Evolutionary conservation across 176 grass and related monocot species (phyloP), one percentile per base, ranked within the genome.

Genomic region (Carex cristatella): DNA sequence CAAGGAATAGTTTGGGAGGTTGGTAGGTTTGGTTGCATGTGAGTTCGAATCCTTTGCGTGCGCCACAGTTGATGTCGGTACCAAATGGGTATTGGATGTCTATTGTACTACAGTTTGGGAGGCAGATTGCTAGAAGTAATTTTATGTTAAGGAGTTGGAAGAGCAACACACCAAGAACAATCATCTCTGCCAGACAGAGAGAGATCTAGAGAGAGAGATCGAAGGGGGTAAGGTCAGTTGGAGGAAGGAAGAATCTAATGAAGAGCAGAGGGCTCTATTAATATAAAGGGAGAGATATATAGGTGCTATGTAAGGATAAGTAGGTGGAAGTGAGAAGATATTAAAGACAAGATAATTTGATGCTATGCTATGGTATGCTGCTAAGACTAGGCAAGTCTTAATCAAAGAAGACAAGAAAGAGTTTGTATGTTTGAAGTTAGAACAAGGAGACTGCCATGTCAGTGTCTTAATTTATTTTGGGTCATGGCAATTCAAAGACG

Each of bases 61-160:
- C 65, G 51, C 4, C 38, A 40, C 88, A 90, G 89, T 84, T 87
- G 4, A 10, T 55, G 15, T 83, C 81, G 7, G 89, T 35, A 61
- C 88, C 87, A 49, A 91, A 91, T 31, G 90, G 92, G 60, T 90
- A 85, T 0, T 65, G 15, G 61, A 91, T 85, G 16, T 10, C 66
- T 63, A 94, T 82, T 80, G 54, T 66, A 55, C 92, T 80, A 30
- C 92, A 92, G 10, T n/a, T 61, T 5, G 7, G 0, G 1, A n/a
- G 64, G 90, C 87, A 92, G 56, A 11, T 33, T n/a, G 81, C 81
- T 55, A 30, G 63, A 69, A 69, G 12, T 54, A 5, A 10, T 51
- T 27, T 69, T 53, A 53, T 48, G 59, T 67, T 69, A 53, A 69
- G 62, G 44, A 83, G 27, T 55, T 51, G 81, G 16, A 83, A 15